Percentiles rank a stretch among this genome's conserved stretches.
These are phyloP conservation scores for Diaporthe destruens DNA, from an alignment of 2,329 filamentous ascomycete genomes.

Conservation along the genomic window DNA sequence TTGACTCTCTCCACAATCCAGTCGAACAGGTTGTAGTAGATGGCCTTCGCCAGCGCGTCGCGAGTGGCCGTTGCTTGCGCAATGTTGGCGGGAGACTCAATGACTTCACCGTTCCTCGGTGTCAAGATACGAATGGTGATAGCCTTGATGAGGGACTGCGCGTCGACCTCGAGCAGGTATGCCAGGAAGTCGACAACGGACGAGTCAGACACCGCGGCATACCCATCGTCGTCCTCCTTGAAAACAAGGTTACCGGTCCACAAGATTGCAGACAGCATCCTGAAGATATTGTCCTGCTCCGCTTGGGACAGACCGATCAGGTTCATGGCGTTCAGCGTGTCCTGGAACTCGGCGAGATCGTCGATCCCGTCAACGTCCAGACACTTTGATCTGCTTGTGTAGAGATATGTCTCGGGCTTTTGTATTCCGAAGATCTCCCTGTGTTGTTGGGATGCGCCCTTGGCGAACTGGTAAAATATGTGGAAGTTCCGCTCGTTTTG, in stretches of 20 bases:
- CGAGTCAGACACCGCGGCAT: constrained; percentile 87
- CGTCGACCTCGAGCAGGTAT: constrained; percentile 90
- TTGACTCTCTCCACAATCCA: constrained; percentile 98
- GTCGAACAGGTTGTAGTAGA: constrained; percentile 97
- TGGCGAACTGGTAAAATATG: constrained; percentile 99
- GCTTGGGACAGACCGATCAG: constrained; percentile 88
- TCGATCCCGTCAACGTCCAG: constrained; percentile 95
- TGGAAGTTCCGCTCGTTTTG: constrained; percentile 97
- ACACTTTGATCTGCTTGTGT: constrained; percentile 95
- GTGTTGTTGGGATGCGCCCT: constrained; percentile 89
- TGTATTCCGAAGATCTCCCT: constrained; percentile 91
- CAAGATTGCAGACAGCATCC: constrained; percentile 89
- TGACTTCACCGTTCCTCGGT: constrained; percentile 74
- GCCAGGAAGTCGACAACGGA: constrained; percentile 95
- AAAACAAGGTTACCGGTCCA: constrained; percentile 98
- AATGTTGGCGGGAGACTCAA: constrained; percentile 84
- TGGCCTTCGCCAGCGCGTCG: constrained; percentile 93
- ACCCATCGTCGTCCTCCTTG: constrained; percentile 87
- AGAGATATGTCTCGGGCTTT: constrained; percentile 90
- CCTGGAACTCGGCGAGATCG: constrained; percentile 87
- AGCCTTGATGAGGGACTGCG: constrained; percentile 83
- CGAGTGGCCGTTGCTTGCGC: constrained; percentile 88
- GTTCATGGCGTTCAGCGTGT: constrained; percentile 94
- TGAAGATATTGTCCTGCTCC: constrained; percentile 97
- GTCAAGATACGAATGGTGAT: constrained; percentile 90